Evolutionary conservation across 495 filamentous ascomycete genomes (phyloP), one percentile per base, ranked within the genome.

Genomic region (Apiosordaria backusii): DNA sequence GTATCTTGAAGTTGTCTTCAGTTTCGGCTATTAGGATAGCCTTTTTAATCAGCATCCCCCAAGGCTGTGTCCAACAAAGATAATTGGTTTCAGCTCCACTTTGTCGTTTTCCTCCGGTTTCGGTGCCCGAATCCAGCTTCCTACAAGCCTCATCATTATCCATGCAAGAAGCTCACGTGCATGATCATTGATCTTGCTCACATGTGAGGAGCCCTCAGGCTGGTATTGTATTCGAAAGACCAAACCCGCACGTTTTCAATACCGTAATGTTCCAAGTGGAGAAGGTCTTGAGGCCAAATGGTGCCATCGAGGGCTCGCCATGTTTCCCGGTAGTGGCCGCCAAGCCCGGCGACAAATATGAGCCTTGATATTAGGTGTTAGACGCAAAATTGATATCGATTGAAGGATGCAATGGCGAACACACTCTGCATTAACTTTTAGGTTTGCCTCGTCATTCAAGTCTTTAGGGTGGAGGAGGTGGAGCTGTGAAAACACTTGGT

Each of bases 21-120:
- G 3, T 16, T 2, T 54, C 19, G 9, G 67, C 57, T 16, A 29
- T 40, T 21, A 22, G 22, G n/a, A 68, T 68, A 3, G 66, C 62
- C 27, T 64, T 27, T 25, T 62, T 65, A 52, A 65, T 62, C 7
- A 65, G 6, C 52, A 65, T 62, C 21, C 65, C 65, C 65, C 65
- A 16, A 67, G 57, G 27, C 65, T 67, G 54, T 67, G 65, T 6
- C 65, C 65, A 9, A 67, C 53, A 25, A 63, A 67, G 29, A 67
- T 50, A 24, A 67, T 67, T 59, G 52, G 60, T 9, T 60, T 63
- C 19, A 16, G 50, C 50, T 24, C 7, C 13, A 21, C 6, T 19
- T 58, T 55, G n/a, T 57, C 10, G 55, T 4, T 15, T 24, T 23
- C 55, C 2, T 24, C 55, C 23, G 50, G 15, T 21, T 21, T 6